phyloP scores from a whole-genome alignment of 352 stramenopile genomes.

The Blastocystis sp. region DNA sequence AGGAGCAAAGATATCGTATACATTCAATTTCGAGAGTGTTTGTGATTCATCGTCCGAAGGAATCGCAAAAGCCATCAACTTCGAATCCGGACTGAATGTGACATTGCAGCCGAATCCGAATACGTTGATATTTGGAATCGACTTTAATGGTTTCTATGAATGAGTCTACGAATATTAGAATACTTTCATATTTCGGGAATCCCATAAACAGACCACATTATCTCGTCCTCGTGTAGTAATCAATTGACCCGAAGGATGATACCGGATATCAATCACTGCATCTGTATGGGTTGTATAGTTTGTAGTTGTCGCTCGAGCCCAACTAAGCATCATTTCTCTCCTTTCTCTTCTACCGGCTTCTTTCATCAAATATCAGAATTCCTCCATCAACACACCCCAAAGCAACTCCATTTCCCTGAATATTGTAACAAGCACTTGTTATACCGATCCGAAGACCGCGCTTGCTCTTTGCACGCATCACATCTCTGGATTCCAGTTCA shows the following conservation, averaged over 20 bases:
- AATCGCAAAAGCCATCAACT: constrained; percentile 11
- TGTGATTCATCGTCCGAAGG: not conserved
- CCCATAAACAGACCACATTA: constrained; percentile 29
- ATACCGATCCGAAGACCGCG: constrained; percentile 16
- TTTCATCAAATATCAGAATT: constrained; percentile 22
- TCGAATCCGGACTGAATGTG: constrained; percentile 15
- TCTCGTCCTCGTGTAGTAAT: constrained; percentile 4
- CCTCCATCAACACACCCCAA: constrained; percentile 28
- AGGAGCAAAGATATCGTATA: constrained; percentile 9
- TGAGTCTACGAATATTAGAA: too few species aligned
- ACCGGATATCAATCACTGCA: not conserved
- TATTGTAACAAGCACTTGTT: constrained; percentile 34
- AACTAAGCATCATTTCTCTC: not conserved
- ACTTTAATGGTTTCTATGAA: constrained; percentile 13
- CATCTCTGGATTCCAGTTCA: constrained; percentile 27
- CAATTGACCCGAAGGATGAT: constrained; percentile 3
- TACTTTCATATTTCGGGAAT: constrained; percentile 43
- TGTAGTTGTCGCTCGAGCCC: not conserved
- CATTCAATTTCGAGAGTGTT: not conserved
- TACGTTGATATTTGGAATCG: not conserved
- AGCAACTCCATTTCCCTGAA: constrained; percentile 9
- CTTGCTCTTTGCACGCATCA: constrained; percentile 53
- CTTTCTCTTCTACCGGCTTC: not conserved
- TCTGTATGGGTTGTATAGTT: constrained; percentile 46
- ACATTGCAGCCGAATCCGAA: constrained; percentile 21